Evolutionary conservation across 495 filamentous ascomycete species (phyloP).

Genomic region (Podospora conica): DNA sequence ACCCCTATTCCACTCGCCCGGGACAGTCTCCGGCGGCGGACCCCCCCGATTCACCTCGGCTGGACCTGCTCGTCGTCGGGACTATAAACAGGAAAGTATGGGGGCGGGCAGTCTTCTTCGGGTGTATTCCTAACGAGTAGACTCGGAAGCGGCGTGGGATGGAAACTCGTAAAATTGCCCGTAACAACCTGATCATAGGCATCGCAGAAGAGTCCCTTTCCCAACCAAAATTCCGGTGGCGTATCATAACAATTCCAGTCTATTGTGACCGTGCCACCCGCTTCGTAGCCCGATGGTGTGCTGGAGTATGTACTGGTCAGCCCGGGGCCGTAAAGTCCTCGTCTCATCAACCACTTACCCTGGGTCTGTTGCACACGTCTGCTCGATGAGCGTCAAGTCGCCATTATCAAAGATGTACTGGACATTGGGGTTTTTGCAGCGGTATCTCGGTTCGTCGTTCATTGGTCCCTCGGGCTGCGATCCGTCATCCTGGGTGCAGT

Average conservation of each 20-base stretch:
- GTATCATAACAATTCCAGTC: background rate
- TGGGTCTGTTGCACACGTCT: constrained; percentile 19
- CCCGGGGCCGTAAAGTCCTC: background rate
- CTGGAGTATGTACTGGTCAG: constrained; percentile 8
- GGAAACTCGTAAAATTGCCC: constrained; percentile 19
- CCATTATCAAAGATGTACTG: constrained; percentile 46
- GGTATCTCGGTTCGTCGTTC: constrained; percentile 15
- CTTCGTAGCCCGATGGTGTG: constrained; percentile 16
- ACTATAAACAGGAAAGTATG: too few species aligned
- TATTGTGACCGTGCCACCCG: background rate
- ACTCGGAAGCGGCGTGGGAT: constrained; percentile 18
- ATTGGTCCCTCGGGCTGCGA: constrained; percentile 2
- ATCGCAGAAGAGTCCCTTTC: constrained; percentile 16
- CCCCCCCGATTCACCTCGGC: too few species aligned
- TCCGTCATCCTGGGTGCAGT: constrained; percentile 26
- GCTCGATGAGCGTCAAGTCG: constrained; percentile 29
- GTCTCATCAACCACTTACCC: constrained; percentile 11
- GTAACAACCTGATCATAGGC: background rate
- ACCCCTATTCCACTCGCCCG: too few species aligned
- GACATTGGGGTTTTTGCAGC: constrained; percentile 32
- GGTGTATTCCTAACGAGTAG: too few species aligned
- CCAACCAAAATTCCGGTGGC: background rate
- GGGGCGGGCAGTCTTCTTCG: too few species aligned
- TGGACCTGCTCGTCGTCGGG: too few species aligned
- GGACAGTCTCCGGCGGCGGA: too few species aligned